These are phyloP conservation scores for Aureobasidium subglaciale DNA, from an alignment of 2,329 filamentous ascomycete species.

Conservation along the genomic window DNA sequence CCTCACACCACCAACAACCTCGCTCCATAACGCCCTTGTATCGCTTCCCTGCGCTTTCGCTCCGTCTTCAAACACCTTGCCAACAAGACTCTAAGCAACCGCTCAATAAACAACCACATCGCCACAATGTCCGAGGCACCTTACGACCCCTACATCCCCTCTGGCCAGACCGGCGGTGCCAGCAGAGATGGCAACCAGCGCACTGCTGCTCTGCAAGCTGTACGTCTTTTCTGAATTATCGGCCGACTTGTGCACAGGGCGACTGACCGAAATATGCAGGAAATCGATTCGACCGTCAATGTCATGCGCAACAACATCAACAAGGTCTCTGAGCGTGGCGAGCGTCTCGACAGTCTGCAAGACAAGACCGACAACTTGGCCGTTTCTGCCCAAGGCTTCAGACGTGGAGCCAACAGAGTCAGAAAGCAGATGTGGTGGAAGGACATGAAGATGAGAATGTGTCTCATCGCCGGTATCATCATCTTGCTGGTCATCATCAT, in stretches of 20 bases:
- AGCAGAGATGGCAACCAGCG: constrained; percentile 51
- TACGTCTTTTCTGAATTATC: constrained; percentile 47
- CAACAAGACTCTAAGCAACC: neutral
- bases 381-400: constrained; percentile 88
- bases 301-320: constrained; percentile 98
- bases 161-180: constrained; percentile 47
- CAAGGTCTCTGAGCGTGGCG: constrained; percentile 89
- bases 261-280: constrained; percentile 47
- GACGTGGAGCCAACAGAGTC: constrained; percentile 90
- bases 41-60: neutral
- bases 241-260: neutral
- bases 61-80: neutral
- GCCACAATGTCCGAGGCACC: constrained; percentile 55
- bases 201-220: constrained; percentile 72
- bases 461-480: constrained; percentile 83
- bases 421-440: constrained; percentile 99
- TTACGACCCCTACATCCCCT: constrained; percentile 80
- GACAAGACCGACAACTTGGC: constrained; percentile 93
- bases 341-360: constrained; percentile 77
- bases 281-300: constrained; percentile 94
- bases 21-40: neutral
- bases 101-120: constrained; percentile 12
- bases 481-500: constrained; percentile 91
- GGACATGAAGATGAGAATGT: constrained; percentile 99
- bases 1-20: neutral